phyloP scores from a whole-genome alignment of 2,329 filamentous ascomycete genomes.

The Podosphaera aphanis region DNA sequence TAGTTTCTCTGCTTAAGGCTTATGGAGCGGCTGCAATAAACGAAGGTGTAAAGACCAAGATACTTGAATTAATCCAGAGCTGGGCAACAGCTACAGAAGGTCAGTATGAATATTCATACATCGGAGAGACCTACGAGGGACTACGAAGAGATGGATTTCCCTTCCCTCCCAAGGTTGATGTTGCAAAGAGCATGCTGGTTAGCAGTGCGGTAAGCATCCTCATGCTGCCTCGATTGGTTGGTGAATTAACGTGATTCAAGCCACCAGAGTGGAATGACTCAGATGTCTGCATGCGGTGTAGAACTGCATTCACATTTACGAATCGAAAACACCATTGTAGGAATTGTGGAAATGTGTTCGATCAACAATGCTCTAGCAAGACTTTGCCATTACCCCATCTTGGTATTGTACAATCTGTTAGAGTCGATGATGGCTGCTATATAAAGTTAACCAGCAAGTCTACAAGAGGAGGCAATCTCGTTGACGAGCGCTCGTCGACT shows the following conservation, averaged over 20 bases:
- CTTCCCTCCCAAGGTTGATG: constrained; percentile 67
- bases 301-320: constrained; percentile 86
- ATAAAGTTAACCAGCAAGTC: constrained; percentile 64
- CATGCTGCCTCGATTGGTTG: neutral
- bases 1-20: constrained; percentile 71
- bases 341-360: constrained; percentile 95
- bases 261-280: constrained; percentile 96
- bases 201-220: constrained; percentile 55
- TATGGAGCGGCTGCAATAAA: constrained; percentile 54
- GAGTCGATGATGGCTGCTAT: constrained; percentile 92
- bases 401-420: constrained; percentile 71
- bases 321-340: constrained; percentile 97
- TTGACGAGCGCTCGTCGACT: constrained; percentile 22
- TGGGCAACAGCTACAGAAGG: constrained; percentile 84
- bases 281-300: constrained; percentile 94
- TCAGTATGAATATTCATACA: constrained; percentile 60
- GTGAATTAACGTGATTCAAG: constrained; percentile 20
- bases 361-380: constrained; percentile 84
- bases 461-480: constrained; percentile 19
- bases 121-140: constrained; percentile 64
- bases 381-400: constrained; percentile 71
- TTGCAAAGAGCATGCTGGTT: constrained; percentile 94
- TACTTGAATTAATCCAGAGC: constrained; percentile 75
- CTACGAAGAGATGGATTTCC: constrained; percentile 67
- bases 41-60: constrained; percentile 66